A percentile compares a stretch with the other conserved stretches of the same genome.
phyloP scores from a whole-genome alignment of 768 basidiomycete species.

The Podaxis sp. region DNA sequence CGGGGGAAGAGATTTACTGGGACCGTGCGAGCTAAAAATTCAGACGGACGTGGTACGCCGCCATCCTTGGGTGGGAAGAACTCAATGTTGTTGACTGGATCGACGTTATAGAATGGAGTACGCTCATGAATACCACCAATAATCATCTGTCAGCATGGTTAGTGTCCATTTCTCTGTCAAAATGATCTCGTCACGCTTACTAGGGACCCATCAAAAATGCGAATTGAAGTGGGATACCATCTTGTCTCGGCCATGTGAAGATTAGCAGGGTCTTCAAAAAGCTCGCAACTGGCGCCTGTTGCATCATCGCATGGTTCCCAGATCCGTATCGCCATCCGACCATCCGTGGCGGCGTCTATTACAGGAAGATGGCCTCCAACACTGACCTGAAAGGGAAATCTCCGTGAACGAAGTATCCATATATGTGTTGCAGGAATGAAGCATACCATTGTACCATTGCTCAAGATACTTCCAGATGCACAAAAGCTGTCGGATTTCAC shows the following conservation, averaged over 20 bases:
- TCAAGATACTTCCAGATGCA: slow-evolving; percentile 37
- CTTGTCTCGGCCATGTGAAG: slow-evolving; percentile 34
- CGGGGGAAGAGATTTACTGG: slow-evolving; percentile 28
- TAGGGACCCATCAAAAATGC: slow-evolving; percentile 30
- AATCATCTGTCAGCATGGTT: slow-evolving; percentile 21
- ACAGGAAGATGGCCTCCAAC: slow-evolving; percentile 29
- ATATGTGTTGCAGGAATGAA: neutral
- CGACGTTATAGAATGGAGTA: slow-evolving; percentile 61
- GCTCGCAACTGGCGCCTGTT: slow-evolving; percentile 26
- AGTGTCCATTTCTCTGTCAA: neutral
- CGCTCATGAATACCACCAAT: slow-evolving; percentile 27
- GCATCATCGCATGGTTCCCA: slow-evolving; percentile 36
- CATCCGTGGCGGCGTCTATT: slow-evolving; percentile 26
- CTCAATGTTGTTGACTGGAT: slow-evolving; percentile 44
- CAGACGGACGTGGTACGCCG: slow-evolving; percentile 27
- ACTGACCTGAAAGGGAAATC: slow-evolving; percentile 20
- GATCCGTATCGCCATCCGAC: slow-evolving; percentile 34
- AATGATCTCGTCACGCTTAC: slow-evolving; percentile 18
- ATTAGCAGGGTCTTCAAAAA: slow-evolving; percentile 32
- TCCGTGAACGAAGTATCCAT: neutral
- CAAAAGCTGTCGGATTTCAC: slow-evolving; percentile 40
- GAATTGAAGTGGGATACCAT: slow-evolving; percentile 41
- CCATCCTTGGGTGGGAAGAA: slow-evolving; percentile 39
- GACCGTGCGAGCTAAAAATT: slow-evolving; percentile 25
- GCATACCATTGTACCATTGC: slow-evolving; percentile 39